Percentiles rank a stretch among this genome's conserved stretches.
These are phyloP conservation scores for Scedosporium minutisporum DNA, from an alignment of 2,329 filamentous ascomycete genomes.

Conservation along the genomic window DNA sequence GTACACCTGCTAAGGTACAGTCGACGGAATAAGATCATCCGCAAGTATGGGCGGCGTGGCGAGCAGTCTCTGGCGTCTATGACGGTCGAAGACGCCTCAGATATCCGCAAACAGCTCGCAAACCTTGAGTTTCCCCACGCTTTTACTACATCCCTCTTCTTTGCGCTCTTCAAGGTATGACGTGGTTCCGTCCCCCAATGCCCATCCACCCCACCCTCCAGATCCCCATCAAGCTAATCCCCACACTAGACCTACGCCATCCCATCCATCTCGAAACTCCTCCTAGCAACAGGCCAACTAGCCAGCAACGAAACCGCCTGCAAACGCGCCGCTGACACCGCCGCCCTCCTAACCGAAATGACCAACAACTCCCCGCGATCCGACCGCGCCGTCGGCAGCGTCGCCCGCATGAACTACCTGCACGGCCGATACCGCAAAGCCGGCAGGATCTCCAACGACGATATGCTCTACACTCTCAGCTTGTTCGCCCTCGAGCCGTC, in stretches of 20 bases:
- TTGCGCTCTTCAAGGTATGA: conserved; percentile 47
- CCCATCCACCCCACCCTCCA: too few relatives aligned
- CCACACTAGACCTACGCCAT: conserved; percentile 35
- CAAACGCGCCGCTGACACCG: conserved; percentile 45
- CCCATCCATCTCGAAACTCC: conserved; percentile 39
- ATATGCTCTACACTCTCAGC: conserved; percentile 56
- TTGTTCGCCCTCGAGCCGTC: conserved; percentile 47
- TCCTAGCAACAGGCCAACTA: conserved; percentile 40
- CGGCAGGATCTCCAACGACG: conserved; percentile 50
- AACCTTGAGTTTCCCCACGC: conserved; percentile 46
- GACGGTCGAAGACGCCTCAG: conserved; percentile 1
- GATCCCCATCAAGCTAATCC: not conserved
- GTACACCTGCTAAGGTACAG: not conserved
- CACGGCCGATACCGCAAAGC: conserved; percentile 47
- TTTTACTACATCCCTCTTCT: conserved; percentile 40
- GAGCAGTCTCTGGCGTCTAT: not conserved
- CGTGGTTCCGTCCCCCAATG: too few relatives aligned
- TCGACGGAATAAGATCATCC: not conserved
- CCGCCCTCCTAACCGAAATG: conserved; percentile 37
- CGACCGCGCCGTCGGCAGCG: conserved; percentile 34
- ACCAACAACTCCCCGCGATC: conserved; percentile 31
- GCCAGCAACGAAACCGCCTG: conserved; percentile 31
- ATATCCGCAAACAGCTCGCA: not conserved
- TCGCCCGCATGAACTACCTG: conserved; percentile 56
- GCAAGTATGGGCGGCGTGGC: not conserved